Conservation (phyloP, 306 rosid species). For the Canavalia ensiformis region DNA sequence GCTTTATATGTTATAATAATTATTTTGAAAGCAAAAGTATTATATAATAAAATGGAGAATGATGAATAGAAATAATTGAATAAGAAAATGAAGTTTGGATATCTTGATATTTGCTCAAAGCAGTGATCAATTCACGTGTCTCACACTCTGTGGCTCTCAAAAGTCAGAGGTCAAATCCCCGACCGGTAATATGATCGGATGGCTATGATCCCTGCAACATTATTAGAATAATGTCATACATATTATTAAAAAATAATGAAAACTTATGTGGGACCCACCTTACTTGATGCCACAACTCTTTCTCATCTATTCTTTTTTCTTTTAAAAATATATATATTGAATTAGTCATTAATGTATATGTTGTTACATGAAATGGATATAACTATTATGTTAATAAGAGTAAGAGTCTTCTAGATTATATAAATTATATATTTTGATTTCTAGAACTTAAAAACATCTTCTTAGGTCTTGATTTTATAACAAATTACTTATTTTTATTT, state of each 20-base stretch:
- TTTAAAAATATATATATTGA: background rate
- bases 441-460: too few species aligned
- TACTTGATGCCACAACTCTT: constrained; percentile 42
- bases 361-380: background rate
- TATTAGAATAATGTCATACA: background rate
- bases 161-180: constrained; percentile 53
- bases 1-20: background rate
- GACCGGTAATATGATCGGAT: constrained; percentile 56
- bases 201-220: constrained; percentile 35
- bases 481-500: too few species aligned
- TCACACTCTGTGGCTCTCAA: constrained; percentile 33
- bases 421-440: too few species aligned
- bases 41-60: background rate
- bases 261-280: constrained; percentile 13
- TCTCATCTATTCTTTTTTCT: background rate
- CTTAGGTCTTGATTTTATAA: too few species aligned
- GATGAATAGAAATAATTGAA: background rate
- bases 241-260: constrained; percentile 7
- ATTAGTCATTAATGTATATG: background rate
- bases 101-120: constrained; percentile 16
- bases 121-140: constrained; percentile 34
- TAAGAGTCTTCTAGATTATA: too few species aligned
- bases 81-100: background rate
- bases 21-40: too few species aligned
- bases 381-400: background rate